These are phyloP conservation scores for Marchantia paleacea DNA, from an alignment of 225 moss, liverwort and hornwort genomes.

Conservation along the genomic window DNA sequence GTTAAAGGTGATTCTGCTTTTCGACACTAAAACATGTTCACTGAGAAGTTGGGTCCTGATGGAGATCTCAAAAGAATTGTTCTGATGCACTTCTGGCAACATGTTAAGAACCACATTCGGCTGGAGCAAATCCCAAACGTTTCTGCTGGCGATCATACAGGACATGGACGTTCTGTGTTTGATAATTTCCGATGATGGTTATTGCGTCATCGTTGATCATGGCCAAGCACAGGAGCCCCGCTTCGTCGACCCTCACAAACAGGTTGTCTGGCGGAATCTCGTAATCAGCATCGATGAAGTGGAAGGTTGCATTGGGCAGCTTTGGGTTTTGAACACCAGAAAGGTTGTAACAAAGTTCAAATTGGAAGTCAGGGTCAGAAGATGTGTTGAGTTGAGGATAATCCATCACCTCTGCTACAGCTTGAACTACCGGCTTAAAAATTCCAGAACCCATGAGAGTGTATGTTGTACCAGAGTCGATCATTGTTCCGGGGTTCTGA, in stretches of 20 bases:
- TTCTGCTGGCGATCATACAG: background rate
- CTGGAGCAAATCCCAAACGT: background rate
- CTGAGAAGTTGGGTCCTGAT: too few species aligned
- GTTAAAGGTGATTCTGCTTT: too few species aligned
- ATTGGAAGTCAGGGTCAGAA: background rate
- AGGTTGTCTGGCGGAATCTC: background rate
- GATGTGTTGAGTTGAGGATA: background rate
- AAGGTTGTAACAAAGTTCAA: background rate
- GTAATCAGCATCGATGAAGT: background rate
- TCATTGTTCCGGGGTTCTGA: too few species aligned
- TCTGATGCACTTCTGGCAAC: too few species aligned
- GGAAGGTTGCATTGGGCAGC: background rate
- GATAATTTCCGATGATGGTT: background rate
- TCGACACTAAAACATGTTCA: too few species aligned
- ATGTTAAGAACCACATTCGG: background rate
- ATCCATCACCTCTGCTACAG: background rate
- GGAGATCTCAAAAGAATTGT: too few species aligned
- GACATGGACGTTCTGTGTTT: background rate
- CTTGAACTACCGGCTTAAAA: background rate
- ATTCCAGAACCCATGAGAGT: background rate
- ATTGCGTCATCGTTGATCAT: background rate
- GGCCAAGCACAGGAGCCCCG: background rate
- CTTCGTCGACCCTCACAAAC: background rate
- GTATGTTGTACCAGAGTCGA: background rate
- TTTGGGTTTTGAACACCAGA: background rate